A percentile compares a stretch with the other conserved stretches of the same genome.
Conservation (phyloP, 2,329 filamentous ascomycete species). For the Fusarium transvaalense region DNA sequence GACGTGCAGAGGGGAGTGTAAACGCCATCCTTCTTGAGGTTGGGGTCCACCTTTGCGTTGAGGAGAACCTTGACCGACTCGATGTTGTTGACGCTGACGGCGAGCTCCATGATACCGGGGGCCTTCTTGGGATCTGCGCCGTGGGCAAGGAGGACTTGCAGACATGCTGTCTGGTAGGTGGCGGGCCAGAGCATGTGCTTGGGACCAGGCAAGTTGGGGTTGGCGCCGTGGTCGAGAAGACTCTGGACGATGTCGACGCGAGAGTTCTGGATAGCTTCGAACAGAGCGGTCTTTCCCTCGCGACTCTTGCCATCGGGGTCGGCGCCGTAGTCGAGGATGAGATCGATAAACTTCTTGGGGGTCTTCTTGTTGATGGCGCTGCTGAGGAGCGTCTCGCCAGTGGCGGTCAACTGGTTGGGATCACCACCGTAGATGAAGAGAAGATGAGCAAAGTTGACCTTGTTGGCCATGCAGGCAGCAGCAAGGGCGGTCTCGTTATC, state of each 20-base stretch:
- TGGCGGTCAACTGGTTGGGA: conserved; percentile 64
- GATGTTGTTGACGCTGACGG: conserved; percentile 72
- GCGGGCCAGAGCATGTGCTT: conserved; percentile 78
- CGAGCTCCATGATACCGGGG: conserved; percentile 74
- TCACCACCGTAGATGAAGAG: conserved; percentile 73
- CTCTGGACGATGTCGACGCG: conserved; percentile 68
- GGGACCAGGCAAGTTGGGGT: conserved; percentile 76
- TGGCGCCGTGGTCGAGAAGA: conserved; percentile 68
- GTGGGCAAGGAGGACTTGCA: conserved; percentile 69
- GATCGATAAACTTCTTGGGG: conserved; percentile 66
- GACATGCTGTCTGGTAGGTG: conserved; percentile 68
- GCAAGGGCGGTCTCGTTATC: conserved; percentile 68
- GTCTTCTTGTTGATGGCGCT: conserved; percentile 70
- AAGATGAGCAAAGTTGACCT: conserved; percentile 68
- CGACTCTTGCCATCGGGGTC: conserved; percentile 70
- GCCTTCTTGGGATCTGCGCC: conserved; percentile 71
- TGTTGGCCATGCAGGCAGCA: conserved; percentile 63
- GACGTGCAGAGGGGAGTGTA: conserved; percentile 77
- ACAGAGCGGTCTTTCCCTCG: conserved; percentile 73
- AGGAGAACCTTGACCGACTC: conserved; percentile 70
- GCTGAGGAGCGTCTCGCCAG: conserved; percentile 72
- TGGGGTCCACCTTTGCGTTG: conserved; percentile 70
- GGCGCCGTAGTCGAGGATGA: conserved; percentile 70
- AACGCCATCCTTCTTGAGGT: conserved; percentile 72
- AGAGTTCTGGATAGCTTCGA: conserved; percentile 69